These are phyloP conservation scores for Mercurialis annua DNA, from an alignment of 345 rosid genomes.

Conservation along the genomic window DNA sequence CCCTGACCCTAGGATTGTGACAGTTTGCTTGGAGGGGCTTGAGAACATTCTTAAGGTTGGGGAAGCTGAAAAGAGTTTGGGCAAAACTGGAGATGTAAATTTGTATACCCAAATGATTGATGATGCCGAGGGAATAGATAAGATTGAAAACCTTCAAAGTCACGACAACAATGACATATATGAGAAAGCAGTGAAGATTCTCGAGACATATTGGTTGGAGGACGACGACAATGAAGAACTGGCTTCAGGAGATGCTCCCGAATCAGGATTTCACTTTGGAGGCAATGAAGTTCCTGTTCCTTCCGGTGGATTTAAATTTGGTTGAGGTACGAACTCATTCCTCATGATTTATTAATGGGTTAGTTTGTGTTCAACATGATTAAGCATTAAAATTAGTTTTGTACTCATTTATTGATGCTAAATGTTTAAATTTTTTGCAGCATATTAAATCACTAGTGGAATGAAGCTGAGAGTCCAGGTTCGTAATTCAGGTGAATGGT, in stretches of 20 bases:
- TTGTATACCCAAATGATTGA: constrained; percentile 24
- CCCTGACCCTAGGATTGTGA: constrained; percentile 26
- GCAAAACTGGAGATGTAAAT: constrained; percentile 16
- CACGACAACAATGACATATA: constrained; percentile 28
- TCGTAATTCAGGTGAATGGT: neutral
- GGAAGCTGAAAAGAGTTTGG: constrained; percentile 25
- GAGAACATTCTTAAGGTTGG: constrained; percentile 30
- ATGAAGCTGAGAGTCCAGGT: constrained; percentile 26
- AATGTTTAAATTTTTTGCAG: constrained; percentile 3
- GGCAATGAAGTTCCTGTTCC: constrained; percentile 12
- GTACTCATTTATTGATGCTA: neutral
- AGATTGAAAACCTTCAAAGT: constrained; percentile 25
- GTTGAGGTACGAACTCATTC: constrained; percentile 12
- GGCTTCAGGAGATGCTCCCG: constrained; percentile 18
- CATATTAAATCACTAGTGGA: constrained; percentile 4
- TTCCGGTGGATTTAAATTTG: constrained; percentile 20
- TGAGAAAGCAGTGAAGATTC: constrained; percentile 27
- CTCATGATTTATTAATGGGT: neutral
- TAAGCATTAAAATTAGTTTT: neutral
- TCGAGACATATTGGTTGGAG: constrained; percentile 25
- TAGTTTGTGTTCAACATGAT: too few species aligned
- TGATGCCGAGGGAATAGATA: constrained; percentile 25
- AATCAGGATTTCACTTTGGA: constrained; percentile 19
- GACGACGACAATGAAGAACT: constrained; percentile 14
- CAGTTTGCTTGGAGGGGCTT: constrained; percentile 27